These are phyloP conservation scores for Globisporangium nodosum DNA, from an alignment of 352 stramenopile species.

Conservation along the genomic window DNA sequence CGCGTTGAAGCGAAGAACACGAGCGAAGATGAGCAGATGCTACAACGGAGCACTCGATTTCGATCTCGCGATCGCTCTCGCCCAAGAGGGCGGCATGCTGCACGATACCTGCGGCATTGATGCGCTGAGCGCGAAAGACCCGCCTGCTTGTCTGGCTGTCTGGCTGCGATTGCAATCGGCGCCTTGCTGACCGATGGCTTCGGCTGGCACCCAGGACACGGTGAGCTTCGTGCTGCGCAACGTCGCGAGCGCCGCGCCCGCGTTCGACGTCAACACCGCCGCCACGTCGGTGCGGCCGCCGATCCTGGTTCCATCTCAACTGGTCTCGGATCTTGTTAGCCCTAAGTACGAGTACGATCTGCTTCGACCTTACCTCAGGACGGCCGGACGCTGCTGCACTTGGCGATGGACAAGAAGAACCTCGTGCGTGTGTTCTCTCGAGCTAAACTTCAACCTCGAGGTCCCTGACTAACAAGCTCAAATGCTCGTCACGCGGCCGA, in stretches of 20 bases:
- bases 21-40: too few relatives aligned
- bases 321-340: too few relatives aligned
- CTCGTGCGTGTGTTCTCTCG: neutral
- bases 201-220: constrained; percentile 1
- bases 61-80: too few relatives aligned
- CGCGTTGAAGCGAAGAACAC: too few relatives aligned
- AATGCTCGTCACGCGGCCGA: neutral
- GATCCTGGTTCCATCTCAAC: neutral
- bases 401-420: too few relatives aligned
- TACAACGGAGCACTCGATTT: too few relatives aligned
- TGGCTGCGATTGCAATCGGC: neutral
- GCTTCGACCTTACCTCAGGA: too few relatives aligned
- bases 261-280: constrained; percentile 7
- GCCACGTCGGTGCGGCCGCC: neutral
- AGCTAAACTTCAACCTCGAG: neutral
- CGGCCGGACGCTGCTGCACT: too few relatives aligned
- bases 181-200: neutral
- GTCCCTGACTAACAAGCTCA: neutral
- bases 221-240: constrained; percentile 11
- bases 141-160: too few relatives aligned
- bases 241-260: neutral
- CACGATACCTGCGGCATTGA: too few relatives aligned
- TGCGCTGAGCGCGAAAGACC: too few relatives aligned
- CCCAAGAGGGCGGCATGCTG: too few relatives aligned
- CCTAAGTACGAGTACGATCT: neutral